A percentile compares a stretch with the other conserved stretches of the same genome.
Conservation (phyloP, 495 filamentous ascomycete species). For the Xylaria venustula region DNA sequence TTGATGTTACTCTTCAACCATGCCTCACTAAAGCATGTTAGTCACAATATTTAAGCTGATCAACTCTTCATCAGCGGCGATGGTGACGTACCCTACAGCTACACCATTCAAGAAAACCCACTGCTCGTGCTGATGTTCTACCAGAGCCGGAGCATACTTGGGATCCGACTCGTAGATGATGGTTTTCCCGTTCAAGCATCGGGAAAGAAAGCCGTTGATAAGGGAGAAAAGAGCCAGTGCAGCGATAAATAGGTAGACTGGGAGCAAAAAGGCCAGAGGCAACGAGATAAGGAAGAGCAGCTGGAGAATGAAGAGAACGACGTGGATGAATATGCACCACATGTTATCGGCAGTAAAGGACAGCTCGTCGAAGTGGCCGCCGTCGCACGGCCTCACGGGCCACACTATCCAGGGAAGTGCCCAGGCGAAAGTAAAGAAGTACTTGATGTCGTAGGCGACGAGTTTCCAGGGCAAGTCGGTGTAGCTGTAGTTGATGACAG, state of each 20-base stretch:
- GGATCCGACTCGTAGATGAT: constrained; percentile 42
- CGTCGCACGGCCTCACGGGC: constrained; percentile 50
- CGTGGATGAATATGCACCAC: constrained; percentile 49
- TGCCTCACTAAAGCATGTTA: constrained; percentile 37
- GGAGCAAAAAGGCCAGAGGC: constrained; percentile 46
- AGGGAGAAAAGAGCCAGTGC: constrained; percentile 36
- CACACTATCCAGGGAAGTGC: constrained; percentile 52
- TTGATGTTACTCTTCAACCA: constrained; percentile 71
- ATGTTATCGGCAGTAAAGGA: constrained; percentile 50
- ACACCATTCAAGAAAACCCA: constrained; percentile 79
- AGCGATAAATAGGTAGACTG: constrained; percentile 46
- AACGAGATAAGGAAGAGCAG: constrained; percentile 47
- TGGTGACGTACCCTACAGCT: constrained; percentile 51
- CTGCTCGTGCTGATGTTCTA: constrained; percentile 55
- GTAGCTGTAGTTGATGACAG: constrained; percentile 53
- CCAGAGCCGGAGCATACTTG: constrained; percentile 39
- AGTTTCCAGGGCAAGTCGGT: constrained; percentile 59
- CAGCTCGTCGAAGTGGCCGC: constrained; percentile 58
- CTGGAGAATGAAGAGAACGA: constrained; percentile 52
- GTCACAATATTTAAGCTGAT: neutral
- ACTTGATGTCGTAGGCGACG: constrained; percentile 52
- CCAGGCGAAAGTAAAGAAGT: constrained; percentile 51
- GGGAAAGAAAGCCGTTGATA: constrained; percentile 51
- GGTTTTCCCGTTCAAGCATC: constrained; percentile 47
- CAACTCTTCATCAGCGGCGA: neutral